phyloP scores from a whole-genome alignment of 441 rosid genomes.

The Omphalea diandra region DNA sequence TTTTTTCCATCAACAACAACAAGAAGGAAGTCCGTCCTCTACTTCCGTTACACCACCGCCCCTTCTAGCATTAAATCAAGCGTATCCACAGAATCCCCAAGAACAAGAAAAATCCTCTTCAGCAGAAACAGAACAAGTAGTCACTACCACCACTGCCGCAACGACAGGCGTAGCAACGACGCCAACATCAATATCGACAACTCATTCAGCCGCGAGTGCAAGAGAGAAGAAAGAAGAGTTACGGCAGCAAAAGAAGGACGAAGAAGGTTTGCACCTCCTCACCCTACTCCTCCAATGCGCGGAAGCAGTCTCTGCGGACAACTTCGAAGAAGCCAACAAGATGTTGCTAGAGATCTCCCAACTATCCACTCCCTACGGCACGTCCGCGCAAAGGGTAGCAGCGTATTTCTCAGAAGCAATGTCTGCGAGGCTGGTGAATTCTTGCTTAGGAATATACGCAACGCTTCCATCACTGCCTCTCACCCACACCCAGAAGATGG shows the following conservation, averaged over 20 bases:
- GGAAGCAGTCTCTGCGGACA: slow-evolving; percentile 86
- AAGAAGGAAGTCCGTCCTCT: slow-evolving; percentile 21
- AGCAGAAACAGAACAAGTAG: slow-evolving; percentile 37
- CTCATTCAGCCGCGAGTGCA: slow-evolving; percentile 14
- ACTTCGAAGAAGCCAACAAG: slow-evolving; percentile 82
- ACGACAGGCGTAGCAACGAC: not conserved
- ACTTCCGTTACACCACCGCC: slow-evolving; percentile 28
- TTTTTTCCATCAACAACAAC: slow-evolving; percentile 20
- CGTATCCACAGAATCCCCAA: slow-evolving; percentile 23
- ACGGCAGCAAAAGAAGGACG: slow-evolving; percentile 75
- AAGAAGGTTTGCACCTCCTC: slow-evolving; percentile 85
- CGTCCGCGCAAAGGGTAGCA: slow-evolving; percentile 95
- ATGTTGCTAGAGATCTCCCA: slow-evolving; percentile 90
- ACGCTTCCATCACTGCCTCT: slow-evolving; percentile 68
- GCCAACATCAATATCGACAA: slow-evolving; percentile 7
- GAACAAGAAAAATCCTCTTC: slow-evolving; percentile 49
- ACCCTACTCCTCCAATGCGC: slow-evolving; percentile 96
- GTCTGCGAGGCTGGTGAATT: slow-evolving; percentile 83
- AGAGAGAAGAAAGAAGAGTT: slow-evolving; percentile 75
- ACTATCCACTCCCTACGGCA: slow-evolving; percentile 88
- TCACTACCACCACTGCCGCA: not conserved
- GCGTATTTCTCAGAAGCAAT: slow-evolving; percentile 98
- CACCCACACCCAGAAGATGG: slow-evolving; percentile 65
- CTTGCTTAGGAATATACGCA: slow-evolving; percentile 81
- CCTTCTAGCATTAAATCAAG: slow-evolving; percentile 30